Conservation (phyloP, 2,329 filamentous ascomycete genomes). For the Iodosphaeria phyllophila region DNA sequence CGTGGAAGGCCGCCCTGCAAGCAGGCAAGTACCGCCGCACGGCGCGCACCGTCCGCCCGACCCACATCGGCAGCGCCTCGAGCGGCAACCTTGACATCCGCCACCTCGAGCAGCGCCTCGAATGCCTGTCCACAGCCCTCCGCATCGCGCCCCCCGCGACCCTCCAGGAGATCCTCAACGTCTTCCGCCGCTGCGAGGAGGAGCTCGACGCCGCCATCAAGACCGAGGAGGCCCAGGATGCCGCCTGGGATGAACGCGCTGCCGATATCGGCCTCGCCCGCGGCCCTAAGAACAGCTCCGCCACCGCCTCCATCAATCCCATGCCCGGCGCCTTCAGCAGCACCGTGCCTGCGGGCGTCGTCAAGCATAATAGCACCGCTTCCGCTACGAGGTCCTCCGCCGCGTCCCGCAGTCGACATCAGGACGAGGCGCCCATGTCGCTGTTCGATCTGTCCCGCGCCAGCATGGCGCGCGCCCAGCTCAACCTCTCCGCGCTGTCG, state of each 20-base stretch:
- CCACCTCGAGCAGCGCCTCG: conserved; percentile 63
- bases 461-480: conserved; percentile 37
- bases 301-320: no score
- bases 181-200: conserved; percentile 61
- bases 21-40: conserved; percentile 57
- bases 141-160: conserved; percentile 52
- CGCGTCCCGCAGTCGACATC: conserved; percentile 14
- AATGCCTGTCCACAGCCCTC: conserved; percentile 58
- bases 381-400: no score
- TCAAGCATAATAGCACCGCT: no score
- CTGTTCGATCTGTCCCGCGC: conserved; percentile 45
- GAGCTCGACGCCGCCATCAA: conserved; percentile 50
- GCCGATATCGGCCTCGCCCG: no score
- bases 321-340: conserved; percentile 35
- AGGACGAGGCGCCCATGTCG: conserved; percentile 39
- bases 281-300: no score
- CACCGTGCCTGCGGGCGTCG: conserved; percentile 13
- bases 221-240: conserved; percentile 48
- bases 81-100: conserved; percentile 44
- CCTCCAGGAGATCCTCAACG: conserved; percentile 56
- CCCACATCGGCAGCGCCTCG: conserved; percentile 39
- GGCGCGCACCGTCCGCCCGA: conserved; percentile 30
- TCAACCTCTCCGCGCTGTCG: conserved; percentile 36
- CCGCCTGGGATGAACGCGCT: conserved; percentile 49
- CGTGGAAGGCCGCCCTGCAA: conserved; percentile 61